Evolutionary conservation across 768 basidiomycete species (phyloP).

Genomic region (Lactifluus rugatus): DNA sequence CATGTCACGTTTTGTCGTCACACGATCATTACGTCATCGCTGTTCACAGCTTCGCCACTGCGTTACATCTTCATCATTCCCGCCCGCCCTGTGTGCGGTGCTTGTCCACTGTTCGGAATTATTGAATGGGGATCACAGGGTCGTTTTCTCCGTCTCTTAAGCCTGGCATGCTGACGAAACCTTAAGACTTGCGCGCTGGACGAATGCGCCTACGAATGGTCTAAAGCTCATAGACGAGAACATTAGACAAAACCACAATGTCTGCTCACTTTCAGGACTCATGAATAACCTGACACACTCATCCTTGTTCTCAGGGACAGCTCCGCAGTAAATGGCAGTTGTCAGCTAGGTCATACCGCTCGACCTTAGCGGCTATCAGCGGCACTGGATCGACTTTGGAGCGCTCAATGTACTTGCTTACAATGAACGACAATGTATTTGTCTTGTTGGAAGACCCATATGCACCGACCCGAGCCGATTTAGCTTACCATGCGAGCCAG

Average conservation of each 20-base stretch:
- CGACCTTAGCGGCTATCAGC: conserved; percentile 49
- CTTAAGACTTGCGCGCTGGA: conserved; percentile 65
- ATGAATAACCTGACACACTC: conserved; percentile 12
- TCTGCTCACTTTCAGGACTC: conserved; percentile 23
- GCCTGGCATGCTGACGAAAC: neutral
- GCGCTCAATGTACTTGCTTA: conserved; percentile 64
- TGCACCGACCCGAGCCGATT: conserved; percentile 58
- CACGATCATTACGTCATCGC: too few relatives aligned
- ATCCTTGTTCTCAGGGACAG: conserved; percentile 38
- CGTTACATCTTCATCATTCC: too few relatives aligned
- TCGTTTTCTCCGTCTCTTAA: neutral
- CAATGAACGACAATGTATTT: conserved; percentile 74
- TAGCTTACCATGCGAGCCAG: conserved; percentile 33
- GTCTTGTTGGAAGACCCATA: conserved; percentile 68
- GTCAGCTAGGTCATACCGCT: conserved; percentile 63
- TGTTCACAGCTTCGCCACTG: neutral
- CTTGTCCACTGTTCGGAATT: neutral
- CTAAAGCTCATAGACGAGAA: conserved; percentile 61
- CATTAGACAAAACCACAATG: conserved; percentile 62
- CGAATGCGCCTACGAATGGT: conserved; percentile 69
- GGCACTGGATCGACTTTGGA: conserved; percentile 45
- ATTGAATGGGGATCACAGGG: conserved; percentile 20
- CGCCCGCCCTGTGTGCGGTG: neutral
- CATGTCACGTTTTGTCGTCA: too few relatives aligned
- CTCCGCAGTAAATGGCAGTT: conserved; percentile 59